A percentile compares a stretch with the other conserved stretches of the same genome.
These are phyloP conservation scores for Vigna angularis DNA, from an alignment of 306 rosid genomes.

Conservation along the genomic window DNA sequence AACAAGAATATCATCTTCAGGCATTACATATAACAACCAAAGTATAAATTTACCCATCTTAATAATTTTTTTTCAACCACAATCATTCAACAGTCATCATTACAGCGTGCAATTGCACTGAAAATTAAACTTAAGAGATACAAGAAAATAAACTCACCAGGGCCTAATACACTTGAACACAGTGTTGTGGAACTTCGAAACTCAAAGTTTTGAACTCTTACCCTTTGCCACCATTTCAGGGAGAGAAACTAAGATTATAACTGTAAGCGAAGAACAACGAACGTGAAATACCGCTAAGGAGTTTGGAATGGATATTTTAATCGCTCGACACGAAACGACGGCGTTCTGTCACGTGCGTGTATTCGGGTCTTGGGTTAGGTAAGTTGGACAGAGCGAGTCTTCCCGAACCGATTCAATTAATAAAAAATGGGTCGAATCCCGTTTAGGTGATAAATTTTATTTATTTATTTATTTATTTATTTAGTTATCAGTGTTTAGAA, in stretches of 20 bases:
- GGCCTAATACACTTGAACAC: not conserved
- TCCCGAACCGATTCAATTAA: not conserved
- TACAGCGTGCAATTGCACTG: not conserved
- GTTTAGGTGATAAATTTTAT: not conserved
- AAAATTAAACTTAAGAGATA: not conserved
- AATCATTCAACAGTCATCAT: not conserved
- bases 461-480: too few species aligned
- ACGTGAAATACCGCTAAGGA: not conserved
- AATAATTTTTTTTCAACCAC: not conserved
- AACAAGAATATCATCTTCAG: not conserved
- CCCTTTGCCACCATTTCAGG: not conserved
- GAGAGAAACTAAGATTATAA: not conserved
- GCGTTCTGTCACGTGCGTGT: not conserved
- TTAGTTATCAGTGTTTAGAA: too few species aligned
- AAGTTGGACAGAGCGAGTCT: too few species aligned
- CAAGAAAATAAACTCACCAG: not conserved
- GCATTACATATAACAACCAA: not conserved
- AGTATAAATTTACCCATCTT: not conserved
- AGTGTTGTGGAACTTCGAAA: not conserved
- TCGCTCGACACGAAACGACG: not conserved
- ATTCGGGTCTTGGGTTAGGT: not conserved
- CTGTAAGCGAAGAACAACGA: not conserved
- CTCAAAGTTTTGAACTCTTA: not conserved
- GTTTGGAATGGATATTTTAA: constrained; percentile 7
- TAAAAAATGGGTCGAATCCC: not conserved